These are phyloP conservation scores for Lanzia echinophila DNA, from an alignment of 2,329 filamentous ascomycete species.

Conservation along the genomic window DNA sequence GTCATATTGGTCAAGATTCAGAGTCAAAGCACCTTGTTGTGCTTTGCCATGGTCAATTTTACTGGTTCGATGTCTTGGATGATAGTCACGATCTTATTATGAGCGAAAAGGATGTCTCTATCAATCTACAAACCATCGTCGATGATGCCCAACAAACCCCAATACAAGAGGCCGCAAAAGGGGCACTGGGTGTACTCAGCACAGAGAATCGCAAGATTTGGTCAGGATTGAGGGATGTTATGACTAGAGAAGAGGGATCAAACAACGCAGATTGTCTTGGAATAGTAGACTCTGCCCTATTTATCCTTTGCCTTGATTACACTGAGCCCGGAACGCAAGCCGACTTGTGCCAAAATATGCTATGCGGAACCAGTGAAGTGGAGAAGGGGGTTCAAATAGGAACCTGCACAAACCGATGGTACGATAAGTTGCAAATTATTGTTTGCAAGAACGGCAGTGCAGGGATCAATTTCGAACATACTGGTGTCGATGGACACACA, in stretches of 20 bases:
- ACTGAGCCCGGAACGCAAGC: constrained; percentile 75
- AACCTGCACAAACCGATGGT: constrained; percentile 97
- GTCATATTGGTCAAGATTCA: constrained; percentile 91
- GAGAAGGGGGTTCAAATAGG: constrained; percentile 92
- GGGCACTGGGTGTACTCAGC: constrained; percentile 84
- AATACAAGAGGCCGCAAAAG: constrained; percentile 92
- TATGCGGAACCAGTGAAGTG: constrained; percentile 88
- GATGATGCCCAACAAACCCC: constrained; percentile 85
- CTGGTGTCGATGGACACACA: constrained; percentile 94
- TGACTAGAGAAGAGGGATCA: constrained; percentile 78
- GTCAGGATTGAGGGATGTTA: constrained; percentile 82
- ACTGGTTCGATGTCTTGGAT: constrained; percentile 97
- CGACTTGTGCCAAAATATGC: constrained; percentile 95
- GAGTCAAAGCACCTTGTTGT: constrained; percentile 91
- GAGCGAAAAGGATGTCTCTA: constrained; percentile 86
- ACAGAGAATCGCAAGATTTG: constrained; percentile 96
- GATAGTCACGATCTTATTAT: constrained; percentile 94
- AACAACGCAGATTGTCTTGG: constrained; percentile 96
- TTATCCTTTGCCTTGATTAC: constrained; percentile 87
- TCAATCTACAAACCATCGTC: constrained; percentile 88
- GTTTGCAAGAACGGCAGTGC: constrained; percentile 98
- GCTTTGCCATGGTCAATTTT: constrained; percentile 90
- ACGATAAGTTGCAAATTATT: constrained; percentile 98
- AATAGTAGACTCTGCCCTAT: constrained; percentile 90
- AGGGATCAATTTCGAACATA: constrained; percentile 99